phyloP scores from a whole-genome alignment of 1,139 yeast genomes.

The Debaryomyces psychrophilus region DNA sequence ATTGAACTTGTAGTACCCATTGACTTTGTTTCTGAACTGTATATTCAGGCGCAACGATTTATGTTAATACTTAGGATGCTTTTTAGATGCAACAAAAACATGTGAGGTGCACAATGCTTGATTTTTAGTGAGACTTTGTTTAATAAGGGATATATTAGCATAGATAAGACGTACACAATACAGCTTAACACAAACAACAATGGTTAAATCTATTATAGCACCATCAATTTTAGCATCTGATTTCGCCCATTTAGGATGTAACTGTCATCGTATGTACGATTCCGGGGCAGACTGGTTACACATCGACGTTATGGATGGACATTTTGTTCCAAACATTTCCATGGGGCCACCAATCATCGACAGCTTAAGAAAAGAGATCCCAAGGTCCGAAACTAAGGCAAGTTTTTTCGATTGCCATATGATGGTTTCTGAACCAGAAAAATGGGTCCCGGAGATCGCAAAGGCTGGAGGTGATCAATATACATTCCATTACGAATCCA shows the following conservation, averaged over 20 bases:
- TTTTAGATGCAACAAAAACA: background rate
- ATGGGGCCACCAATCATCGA: constrained; percentile 89
- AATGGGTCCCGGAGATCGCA: constrained; percentile 93
- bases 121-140: too few species aligned
- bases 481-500: constrained; percentile 95
- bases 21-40: background rate
- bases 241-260: constrained; percentile 85
- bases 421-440: constrained; percentile 96
- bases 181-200: constrained; percentile 22
- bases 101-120: constrained; percentile 4
- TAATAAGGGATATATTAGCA: background rate
- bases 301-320: constrained; percentile 98
- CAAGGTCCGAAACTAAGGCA: constrained; percentile 47
- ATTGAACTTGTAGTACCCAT: background rate
- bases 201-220: constrained; percentile 87
- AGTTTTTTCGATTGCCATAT: constrained; percentile 97
- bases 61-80: background rate
- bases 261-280: constrained; percentile 78
- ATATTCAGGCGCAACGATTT: background rate
- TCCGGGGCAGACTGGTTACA: constrained; percentile 93
- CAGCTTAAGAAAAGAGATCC: constrained; percentile 76
- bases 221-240: constrained; percentile 96
- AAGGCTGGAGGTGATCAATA: constrained; percentile 95
- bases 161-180: background rate
- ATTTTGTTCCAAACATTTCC: constrained; percentile 95